phyloP scores from a whole-genome alignment of 2,329 filamentous ascomycete genomes.

The Penicillium sp. region DNA sequence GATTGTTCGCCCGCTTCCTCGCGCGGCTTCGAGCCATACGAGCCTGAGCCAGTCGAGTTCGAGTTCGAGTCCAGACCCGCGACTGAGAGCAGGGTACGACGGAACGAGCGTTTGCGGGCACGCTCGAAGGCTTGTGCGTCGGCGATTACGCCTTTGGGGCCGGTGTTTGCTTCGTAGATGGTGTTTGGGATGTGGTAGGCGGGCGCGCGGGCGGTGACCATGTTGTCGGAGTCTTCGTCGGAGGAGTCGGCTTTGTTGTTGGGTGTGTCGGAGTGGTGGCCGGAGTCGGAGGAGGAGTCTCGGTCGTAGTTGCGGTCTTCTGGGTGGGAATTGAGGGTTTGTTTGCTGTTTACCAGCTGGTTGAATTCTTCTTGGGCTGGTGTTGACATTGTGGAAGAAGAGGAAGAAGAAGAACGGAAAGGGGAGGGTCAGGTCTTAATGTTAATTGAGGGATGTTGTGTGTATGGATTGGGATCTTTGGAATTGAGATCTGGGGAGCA shows the following conservation, averaged over 20 bases:
- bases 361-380: conserved; percentile 47
- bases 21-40: conserved; percentile 24
- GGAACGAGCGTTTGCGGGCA: conserved; percentile 47
- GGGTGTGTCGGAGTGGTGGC: conserved; percentile 19
- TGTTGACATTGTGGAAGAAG: conserved; percentile 39
- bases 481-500: neutral
- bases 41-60: conserved; percentile 5
- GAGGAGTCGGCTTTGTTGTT: conserved; percentile 28
- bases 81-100: conserved; percentile 40
- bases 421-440: no score
- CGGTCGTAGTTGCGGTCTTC: conserved; percentile 40
- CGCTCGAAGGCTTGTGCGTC: conserved; percentile 50
- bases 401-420: conserved; percentile 12
- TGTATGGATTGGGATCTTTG: conserved; percentile 3
- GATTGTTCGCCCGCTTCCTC: conserved; percentile 23
- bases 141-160: conserved; percentile 51
- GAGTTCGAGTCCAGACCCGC: conserved; percentile 32
- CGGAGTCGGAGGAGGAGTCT: conserved; percentile 27
- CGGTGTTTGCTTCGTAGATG: conserved; percentile 49
- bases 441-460: no score
- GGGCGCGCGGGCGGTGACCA: conserved; percentile 34
- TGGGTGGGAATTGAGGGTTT: conserved; percentile 39
- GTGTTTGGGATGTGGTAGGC: conserved; percentile 46
- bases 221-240: conserved; percentile 32
- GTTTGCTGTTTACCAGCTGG: conserved; percentile 39